Base-by-base conservation (phyloP, 129 eudicot genomes). In the Tagetes erecta region DNA sequence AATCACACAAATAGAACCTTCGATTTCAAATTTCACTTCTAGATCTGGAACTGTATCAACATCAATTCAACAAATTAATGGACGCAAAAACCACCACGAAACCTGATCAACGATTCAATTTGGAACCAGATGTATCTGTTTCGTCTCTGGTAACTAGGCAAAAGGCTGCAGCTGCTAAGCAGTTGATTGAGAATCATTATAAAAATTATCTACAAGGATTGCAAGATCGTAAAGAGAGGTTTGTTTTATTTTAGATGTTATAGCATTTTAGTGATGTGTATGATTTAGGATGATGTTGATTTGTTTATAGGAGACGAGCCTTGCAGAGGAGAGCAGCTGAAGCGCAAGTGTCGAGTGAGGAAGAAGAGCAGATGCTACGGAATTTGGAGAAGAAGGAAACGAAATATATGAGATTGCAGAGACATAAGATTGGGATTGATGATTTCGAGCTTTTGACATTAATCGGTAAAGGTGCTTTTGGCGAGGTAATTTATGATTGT, bases 391-490 rank as follows among this genome's bases (percentile, higher is more conserved):
- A 78, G 83, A 91, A 88, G 65, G 97, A 91, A 62, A 91, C 97
- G 0, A 96, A 86, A 73, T 91, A 78, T 51, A 91, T 91, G 97
- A 91, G 97, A 67, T 86, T 91, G 87, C 97, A 91, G 72, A 86
- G 97, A 89, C 97, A 91, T 76, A 91, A 91, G 74, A 88, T 91
- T 46, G 97, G 97, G 65, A 88, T 91, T 68, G 97, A 91, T 77
- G 97, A 91, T 73, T 91, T 91, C 62, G 96, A 91, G 83, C 97
- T 79, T 71, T 83, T 88, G 83, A 91, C 97, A 8, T 83, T 91
- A 75, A 91, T 91, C 50, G 97, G 97, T 67, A 88, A 85, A 86
- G 97, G 97, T 33, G 97, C 97, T 72, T 91, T 91, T 74, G 97
- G 97, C 33, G 97, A 91, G 97, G 97, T 91, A 35, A 58, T 34